Evolutionary conservation across 2,329 filamentous ascomycete species (phyloP), one percentile per base, ranked within the genome.

Genomic region (Endothia cerciana): DNA sequence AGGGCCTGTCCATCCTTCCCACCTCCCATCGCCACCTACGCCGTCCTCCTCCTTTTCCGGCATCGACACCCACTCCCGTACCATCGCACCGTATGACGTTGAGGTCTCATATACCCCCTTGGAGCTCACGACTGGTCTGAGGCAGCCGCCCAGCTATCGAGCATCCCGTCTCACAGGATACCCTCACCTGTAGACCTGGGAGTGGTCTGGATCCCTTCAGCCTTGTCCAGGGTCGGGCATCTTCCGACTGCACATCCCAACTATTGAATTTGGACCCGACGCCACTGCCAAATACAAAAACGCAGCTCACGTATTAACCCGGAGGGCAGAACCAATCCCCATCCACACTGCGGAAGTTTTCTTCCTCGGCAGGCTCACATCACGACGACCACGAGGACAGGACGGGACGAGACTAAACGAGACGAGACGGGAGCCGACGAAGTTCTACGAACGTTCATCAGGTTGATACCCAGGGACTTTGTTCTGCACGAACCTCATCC

Each of bases 341-440:
- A 28, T 51, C 25, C 45, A 17, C 17, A 28, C 25, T 51, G 13
- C 47, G 47, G 28, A 22, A 49, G 10, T 28, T 49, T 22, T 25
- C 15, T 5, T 49, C 51, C 28, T 19, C 51, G 6, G 28, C 51
- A 19, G 51, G 51, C 30, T 36, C 51, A 55, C 51, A 55, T 55
- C 51, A 58, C 55, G 55, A 58, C 55, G 55, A 41, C 36, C 33
- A 58, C 55, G 38, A 58, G 36, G 38, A 41, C n/a, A 41, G 11
- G 33, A 58, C 36, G 38, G 41, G 55, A 58, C 55, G n/a, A 22
- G 33, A 58, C 36, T 22, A 41, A 36, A 58, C 36, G 55, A n/a
- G 53, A 33, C 53, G 53, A 38, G 53, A 33, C 53, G 28, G 28
- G 28, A 55, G 28, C 22, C 51, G 4, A 55, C 28, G 51, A 30